phyloP scores from a whole-genome alignment of 140 eudicot species.

The Anethum foeniculum region DNA sequence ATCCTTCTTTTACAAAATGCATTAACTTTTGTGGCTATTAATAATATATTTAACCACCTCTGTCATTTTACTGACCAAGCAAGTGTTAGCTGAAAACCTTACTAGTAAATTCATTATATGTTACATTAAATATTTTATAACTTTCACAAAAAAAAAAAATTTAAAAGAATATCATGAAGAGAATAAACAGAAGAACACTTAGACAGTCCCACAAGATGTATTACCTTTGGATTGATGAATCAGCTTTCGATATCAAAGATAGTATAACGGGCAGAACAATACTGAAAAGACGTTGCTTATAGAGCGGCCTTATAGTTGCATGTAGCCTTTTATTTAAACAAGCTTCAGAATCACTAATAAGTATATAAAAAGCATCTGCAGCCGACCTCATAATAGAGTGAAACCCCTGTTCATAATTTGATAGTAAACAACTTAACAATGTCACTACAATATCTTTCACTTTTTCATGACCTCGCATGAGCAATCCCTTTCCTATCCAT shows the following conservation, averaged over 20 bases:
- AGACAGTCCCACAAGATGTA: not conserved
- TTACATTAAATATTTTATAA: not conserved
- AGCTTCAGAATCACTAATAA: slow-evolving; percentile 74
- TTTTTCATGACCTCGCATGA: slow-evolving; percentile 91
- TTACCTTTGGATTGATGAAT: slow-evolving; percentile 46
- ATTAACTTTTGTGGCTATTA: not conserved
- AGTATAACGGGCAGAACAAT: slow-evolving; percentile 55
- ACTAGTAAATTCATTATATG: not conserved
- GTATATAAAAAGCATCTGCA: slow-evolving; percentile 72
- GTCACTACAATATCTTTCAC: slow-evolving; percentile 58
- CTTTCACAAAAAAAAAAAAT: not conserved
- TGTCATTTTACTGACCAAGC: not conserved
- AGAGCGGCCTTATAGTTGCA: slow-evolving; percentile 64
- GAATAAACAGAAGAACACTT: not conserved
- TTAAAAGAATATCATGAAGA: not conserved
- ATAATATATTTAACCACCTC: not conserved
- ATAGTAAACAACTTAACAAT: slow-evolving; percentile 42
- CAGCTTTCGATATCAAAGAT: slow-evolving; percentile 42
- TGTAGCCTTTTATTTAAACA: slow-evolving; percentile 70
- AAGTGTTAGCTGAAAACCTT: not conserved
- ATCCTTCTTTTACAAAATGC: not conserved
- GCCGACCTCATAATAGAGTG: slow-evolving; percentile 40
- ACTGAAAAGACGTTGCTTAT: slow-evolving; percentile 80
- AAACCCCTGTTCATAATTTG: slow-evolving; percentile 26
- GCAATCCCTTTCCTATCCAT: slow-evolving; percentile 96